Evolutionary conservation across 108 stramenopile genomes (phyloP), one percentile per base, ranked within the genome.

Genomic region (Fragilaria radians): DNA sequence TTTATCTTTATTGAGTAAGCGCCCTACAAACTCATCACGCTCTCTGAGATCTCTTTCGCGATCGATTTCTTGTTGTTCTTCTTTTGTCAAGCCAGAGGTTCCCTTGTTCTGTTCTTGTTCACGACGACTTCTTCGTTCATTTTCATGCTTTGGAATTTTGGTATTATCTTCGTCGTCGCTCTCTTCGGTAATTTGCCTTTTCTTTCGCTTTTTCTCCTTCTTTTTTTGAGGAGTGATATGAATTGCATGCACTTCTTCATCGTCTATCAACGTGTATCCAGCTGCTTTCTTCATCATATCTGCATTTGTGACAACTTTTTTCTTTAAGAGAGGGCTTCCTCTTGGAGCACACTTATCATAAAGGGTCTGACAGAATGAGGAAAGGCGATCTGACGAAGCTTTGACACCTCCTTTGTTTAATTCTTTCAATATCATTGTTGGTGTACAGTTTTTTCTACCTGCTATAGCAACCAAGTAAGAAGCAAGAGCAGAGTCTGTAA

Each of bases 1-100:
- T 59, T 95, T 70, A 63, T 97, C 95, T 65, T 77, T 75, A 28
- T 89, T 82, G 42, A 81, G 26, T 76, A 96, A 80, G 7, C 95
- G 81, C 54, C 89, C 65, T 5, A 89, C 94, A 62, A 97, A 91
- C 52, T 91, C 97, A 71, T 98, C 95, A 26, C 97, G 76, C 69
- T 96, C 97, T 34, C 76, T 70, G 4, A 83, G 54, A 66, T 98
- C 97, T 45, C 59, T 68, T 75, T 91, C 84, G 14, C 86, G 83
- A 54, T 93, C 84, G 33, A 86, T 53, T 60, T 79, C 82, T 19
- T 73, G 78, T 32, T 79, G 78, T 66, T 93, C 80, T 53, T 85
- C 71, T 21, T 57, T 54, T 4, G 80, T 88, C 62, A 88, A 67
- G 18, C 62, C 68, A 46, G 74, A 74, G 18, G 56, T 18, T 50